Percentiles rank a stretch among this genome's conserved stretches.
These are phyloP conservation scores for Agaricus sinodeliciosus DNA, from an alignment of 768 basidiomycete species.

Conservation along the genomic window DNA sequence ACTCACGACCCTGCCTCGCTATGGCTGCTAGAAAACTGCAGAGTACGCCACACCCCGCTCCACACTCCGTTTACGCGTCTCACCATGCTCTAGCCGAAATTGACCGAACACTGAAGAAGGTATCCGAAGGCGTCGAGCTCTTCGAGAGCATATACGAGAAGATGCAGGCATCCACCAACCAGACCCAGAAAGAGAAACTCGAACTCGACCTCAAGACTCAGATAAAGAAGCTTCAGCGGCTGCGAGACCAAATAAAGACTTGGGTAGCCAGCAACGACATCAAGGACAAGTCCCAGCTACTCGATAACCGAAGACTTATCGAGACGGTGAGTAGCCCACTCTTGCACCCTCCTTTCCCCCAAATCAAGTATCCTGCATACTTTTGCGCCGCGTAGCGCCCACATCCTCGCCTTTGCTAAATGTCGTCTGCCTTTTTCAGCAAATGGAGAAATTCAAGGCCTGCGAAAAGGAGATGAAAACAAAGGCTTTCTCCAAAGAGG, in stretches of 20 bases:
- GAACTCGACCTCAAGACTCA: conserved; percentile 64
- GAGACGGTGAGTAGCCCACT: conserved; percentile 70
- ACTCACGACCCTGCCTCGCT: conserved; percentile 15
- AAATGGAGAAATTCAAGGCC: conserved; percentile 99
- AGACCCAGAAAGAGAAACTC: conserved; percentile 53
- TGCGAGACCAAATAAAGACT: conserved; percentile 99
- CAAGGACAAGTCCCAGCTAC: conserved; percentile 90
- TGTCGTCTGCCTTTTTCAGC: conserved; percentile 39
- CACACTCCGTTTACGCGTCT: neutral
- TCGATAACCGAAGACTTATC: conserved; percentile 93
- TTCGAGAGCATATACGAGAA: conserved; percentile 97
- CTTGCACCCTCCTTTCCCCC: too few species aligned
- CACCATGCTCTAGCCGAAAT: conserved; percentile 74
- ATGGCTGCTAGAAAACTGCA: conserved; percentile 93
- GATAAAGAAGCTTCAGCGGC: conserved; percentile 96
- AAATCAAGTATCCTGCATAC: too few species aligned
- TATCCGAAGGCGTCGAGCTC: conserved; percentile 89
- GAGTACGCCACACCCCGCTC: conserved; percentile 36
- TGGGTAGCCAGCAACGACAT: conserved; percentile 98
- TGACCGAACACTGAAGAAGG: conserved; percentile 97
- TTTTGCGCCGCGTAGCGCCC: too few species aligned
- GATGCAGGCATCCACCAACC: conserved; percentile 93
- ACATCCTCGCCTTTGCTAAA: neutral
- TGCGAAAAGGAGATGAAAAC: conserved; percentile 99
- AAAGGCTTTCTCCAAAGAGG: conserved; percentile 99